Percentiles rank a stretch among this genome's conserved stretches.
These are phyloP conservation scores for Backusella westeae DNA, from an alignment of 192 early-diverging fungal species.

Conservation along the genomic window DNA sequence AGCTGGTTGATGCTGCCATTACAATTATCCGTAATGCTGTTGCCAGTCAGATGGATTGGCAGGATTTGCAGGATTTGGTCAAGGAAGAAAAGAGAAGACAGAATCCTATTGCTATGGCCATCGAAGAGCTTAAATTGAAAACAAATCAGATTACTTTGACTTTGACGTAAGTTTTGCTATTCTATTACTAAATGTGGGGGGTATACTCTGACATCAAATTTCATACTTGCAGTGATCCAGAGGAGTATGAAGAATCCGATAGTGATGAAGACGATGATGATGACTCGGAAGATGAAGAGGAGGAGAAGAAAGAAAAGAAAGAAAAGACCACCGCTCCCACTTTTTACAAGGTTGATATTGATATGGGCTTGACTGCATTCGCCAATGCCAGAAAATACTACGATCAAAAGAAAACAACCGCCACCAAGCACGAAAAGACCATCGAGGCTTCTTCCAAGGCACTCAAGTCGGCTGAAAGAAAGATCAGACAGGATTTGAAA, in stretches of 20 bases:
- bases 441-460: slow-evolving; percentile 81
- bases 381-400: slow-evolving; percentile 91
- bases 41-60: slow-evolving; percentile 95
- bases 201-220: background rate
- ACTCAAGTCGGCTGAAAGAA: slow-evolving; percentile 86
- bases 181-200: too few relatives aligned
- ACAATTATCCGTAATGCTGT: slow-evolving; percentile 84
- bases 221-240: slow-evolving; percentile 47
- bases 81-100: slow-evolving; percentile 73
- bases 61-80: slow-evolving; percentile 86
- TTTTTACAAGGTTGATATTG: slow-evolving; percentile 70
- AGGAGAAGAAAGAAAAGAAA: slow-evolving; percentile 22
- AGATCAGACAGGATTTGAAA: slow-evolving; percentile 80
- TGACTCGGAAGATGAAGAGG: slow-evolving; percentile 43
- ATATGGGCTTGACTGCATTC: slow-evolving; percentile 85
- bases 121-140: slow-evolving; percentile 73
- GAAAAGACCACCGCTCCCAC: slow-evolving; percentile 27
- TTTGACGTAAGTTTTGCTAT: slow-evolving; percentile 41
- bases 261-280: slow-evolving; percentile 32
- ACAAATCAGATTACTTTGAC: slow-evolving; percentile 75
- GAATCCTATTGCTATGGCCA: slow-evolving; percentile 80
- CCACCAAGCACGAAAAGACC: slow-evolving; percentile 89
- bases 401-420: slow-evolving; percentile 77
- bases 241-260: slow-evolving; percentile 48
- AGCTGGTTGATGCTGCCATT: slow-evolving; percentile 86